A percentile compares a stretch with the other conserved stretches of the same genome.
Conservation (phyloP, 1,284 basidiomycete species). For the Hortiboletus rubellus region DNA sequence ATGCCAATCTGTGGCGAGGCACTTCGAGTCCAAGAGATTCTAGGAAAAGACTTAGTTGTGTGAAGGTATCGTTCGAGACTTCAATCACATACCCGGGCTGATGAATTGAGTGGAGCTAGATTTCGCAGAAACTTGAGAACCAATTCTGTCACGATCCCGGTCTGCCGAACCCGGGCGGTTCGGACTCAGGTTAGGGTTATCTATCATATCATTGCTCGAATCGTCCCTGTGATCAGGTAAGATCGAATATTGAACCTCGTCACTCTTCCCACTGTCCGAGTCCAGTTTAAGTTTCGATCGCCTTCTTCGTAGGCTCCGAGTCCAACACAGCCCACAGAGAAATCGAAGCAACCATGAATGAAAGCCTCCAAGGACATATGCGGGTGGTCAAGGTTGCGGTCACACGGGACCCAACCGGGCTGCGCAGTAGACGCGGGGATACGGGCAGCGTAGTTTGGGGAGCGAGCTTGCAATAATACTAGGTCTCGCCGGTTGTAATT, state of each 20-base stretch:
- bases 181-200: neutral
- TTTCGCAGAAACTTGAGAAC: too few relatives aligned
- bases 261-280: too few relatives aligned
- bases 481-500: neutral
- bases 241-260: too few relatives aligned
- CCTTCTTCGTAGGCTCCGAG: constrained; percentile 2
- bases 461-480: constrained; percentile 43
- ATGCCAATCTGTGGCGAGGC: neutral
- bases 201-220: constrained; percentile 27
- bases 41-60: too few relatives aligned
- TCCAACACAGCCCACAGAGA: neutral
- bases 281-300: constrained; percentile 52
- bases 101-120: neutral
- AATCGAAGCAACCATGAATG: constrained; percentile 20
- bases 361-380: constrained; percentile 4
- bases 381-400: constrained; percentile 57
- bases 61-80: too few relatives aligned
- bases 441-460: constrained; percentile 89
- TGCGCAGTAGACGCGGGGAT: constrained; percentile 77
- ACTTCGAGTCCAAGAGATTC: neutral
- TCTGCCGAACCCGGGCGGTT: too few relatives aligned
- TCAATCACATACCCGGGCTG: neutral
- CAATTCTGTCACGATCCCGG: too few relatives aligned
- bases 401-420: constrained; percentile 73
- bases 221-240: too few relatives aligned